Base-by-base conservation (phyloP, 495 filamentous ascomycete species). In the Aspergillus wentii region DNA sequence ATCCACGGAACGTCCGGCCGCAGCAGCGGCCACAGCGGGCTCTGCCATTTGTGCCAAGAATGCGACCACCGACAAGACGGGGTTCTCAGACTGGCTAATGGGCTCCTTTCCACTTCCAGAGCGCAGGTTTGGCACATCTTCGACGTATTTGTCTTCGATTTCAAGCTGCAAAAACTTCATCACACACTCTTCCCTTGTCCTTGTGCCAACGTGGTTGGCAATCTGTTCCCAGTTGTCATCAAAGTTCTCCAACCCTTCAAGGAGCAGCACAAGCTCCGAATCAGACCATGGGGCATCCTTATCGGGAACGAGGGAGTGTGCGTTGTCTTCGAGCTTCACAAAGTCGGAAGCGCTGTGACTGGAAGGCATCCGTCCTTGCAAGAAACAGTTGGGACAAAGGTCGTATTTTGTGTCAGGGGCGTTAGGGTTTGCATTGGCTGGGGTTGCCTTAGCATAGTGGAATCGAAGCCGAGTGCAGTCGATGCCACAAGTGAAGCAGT, bases 221-320 rank as follows among this genome's bases (percentile, higher is more conserved):
- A 98, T 88, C 47, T 84, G 77, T 36, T 86, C 84, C 92, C 92
- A 98, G 62, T 96, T 83, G 20, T 98, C 94, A 46, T 96, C 89
- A 48, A 84, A 90, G 46, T 82, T 72, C 69, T 98, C 92, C 37
- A 98, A 60, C 8, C 78, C 92, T 60, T 98, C 92, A 3, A 98
- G 73, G 9, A 98, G 71, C 20, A 86, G 69, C 8, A 96, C 74
- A 6, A 83, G 76, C 56, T 98, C 92, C 10, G 83, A 79, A 50
- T 97, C 90, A 23, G 83, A 84, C 92, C 92, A 98, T 5, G 84
- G 80, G 3, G 86, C 77, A 45, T 94, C 85, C 15, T 83, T 76
- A 41, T 94, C 89, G 4, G 82, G 67, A n/a, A 84, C 61, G 2
- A 76, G 71, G 3, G 79, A 72, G 60, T 95, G 88, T 5, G 67